Evolutionary conservation across 2,329 filamentous ascomycete species (phyloP).

Genomic region (Fusarium sp.): DNA sequence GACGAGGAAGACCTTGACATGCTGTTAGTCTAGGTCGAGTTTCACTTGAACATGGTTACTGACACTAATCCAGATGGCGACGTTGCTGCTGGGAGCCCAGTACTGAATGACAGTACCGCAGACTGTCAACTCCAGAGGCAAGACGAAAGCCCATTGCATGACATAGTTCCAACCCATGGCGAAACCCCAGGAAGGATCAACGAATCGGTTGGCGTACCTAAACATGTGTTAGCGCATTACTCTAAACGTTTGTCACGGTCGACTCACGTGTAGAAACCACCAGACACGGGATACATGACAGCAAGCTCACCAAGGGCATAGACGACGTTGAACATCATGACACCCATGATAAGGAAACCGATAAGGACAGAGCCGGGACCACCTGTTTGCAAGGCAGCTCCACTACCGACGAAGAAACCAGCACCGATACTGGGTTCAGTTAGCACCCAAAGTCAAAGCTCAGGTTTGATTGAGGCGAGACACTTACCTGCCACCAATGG

Average conservation of each 20-base stretch:
- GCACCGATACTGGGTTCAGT: constrained; percentile 60
- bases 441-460: neutral
- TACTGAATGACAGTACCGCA: constrained; percentile 62
- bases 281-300: constrained; percentile 58
- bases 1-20: constrained; percentile 60
- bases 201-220: constrained; percentile 65
- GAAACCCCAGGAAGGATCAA: constrained; percentile 63
- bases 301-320: constrained; percentile 69
- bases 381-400: constrained; percentile 54
- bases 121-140: constrained; percentile 62
- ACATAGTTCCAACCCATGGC: constrained; percentile 64
- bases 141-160: constrained; percentile 58
- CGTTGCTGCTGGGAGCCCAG: constrained; percentile 59
- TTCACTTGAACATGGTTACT: neutral
- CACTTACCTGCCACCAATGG: constrained; percentile 44
- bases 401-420: constrained; percentile 71
- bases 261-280: constrained; percentile 64
- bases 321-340: constrained; percentile 72
- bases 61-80: constrained; percentile 65
- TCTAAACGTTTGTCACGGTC: neutral
- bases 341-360: constrained; percentile 66
- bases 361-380: constrained; percentile 57
- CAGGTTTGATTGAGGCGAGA: neutral
- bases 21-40: neutral
- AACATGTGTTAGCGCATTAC: neutral